These are phyloP conservation scores for Royoungia palumana DNA, from an alignment of 768 basidiomycete species.

Conservation along the genomic window DNA sequence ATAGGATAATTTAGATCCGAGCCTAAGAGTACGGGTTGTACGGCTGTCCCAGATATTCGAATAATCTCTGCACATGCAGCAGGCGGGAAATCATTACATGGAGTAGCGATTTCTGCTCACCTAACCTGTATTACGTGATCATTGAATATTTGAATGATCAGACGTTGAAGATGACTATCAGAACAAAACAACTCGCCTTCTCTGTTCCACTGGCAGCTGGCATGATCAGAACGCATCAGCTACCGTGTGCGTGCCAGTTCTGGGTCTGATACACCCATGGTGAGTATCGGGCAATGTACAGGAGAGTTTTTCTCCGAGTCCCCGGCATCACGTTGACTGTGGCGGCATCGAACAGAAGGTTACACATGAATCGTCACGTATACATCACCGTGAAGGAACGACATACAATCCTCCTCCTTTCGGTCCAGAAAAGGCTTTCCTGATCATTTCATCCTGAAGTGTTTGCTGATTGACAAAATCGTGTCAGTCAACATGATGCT, in stretches of 20 bases:
- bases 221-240: conserved; percentile 75
- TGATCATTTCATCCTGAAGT: conserved; percentile 80
- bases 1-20: not conserved
- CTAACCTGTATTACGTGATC: no score
- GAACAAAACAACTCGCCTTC: conserved; percentile 54
- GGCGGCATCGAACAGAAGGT: conserved; percentile 41
- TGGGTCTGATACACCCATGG: conserved; percentile 28
- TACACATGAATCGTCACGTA: not conserved
- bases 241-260: conserved; percentile 79
- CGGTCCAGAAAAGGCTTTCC: conserved; percentile 80
- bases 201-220: conserved; percentile 88
- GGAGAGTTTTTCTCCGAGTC: conserved; percentile 61
- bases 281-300: conserved; percentile 39
- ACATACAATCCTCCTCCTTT: conserved; percentile 81
- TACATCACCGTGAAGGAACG: not conserved
- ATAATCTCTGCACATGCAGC: no score
- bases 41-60: no score
- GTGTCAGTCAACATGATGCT: not conserved
- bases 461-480: conserved; percentile 40
- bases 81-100: no score
- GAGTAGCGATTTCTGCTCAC: no score
- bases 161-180: no score
- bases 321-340: conserved; percentile 72
- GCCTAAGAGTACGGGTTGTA: not conserved
- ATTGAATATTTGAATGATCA: no score